Conservation (phyloP, 2,329 filamentous ascomycete species). For the Phyllosticta citrichinensis region DNA sequence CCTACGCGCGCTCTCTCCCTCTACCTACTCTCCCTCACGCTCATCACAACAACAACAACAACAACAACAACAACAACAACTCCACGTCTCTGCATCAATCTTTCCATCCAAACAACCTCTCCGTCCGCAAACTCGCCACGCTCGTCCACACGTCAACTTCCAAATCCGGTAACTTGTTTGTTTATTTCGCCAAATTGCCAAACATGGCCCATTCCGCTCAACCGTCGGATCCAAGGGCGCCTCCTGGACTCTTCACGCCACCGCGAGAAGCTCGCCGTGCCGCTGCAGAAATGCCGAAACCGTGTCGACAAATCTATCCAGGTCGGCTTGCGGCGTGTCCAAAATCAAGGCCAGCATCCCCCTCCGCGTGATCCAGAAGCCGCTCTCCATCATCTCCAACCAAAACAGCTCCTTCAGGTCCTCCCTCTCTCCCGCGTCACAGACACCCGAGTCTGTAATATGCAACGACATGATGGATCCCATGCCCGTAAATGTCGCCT, state of each 20-base stretch:
- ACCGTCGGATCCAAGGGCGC: not conserved
- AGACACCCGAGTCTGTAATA: conserved; percentile 22
- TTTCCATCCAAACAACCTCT: not conserved
- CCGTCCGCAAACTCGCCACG: not conserved
- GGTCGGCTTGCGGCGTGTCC: conserved; percentile 22
- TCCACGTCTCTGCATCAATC: not conserved
- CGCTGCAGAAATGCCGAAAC: conserved; percentile 17
- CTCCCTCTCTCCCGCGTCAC: conserved; percentile 20
- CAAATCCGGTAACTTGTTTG: not conserved
- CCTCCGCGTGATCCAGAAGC: conserved; percentile 26
- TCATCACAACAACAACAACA: not conserved
- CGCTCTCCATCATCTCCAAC: conserved; percentile 28
- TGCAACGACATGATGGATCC: conserved; percentile 29
- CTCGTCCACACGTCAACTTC: not conserved
- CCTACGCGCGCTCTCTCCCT: too few species aligned
- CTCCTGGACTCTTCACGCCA: not conserved
- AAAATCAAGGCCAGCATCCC: conserved; percentile 29
- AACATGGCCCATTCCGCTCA: not conserved
- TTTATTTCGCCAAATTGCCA: not conserved
- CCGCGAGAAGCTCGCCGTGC: conserved; percentile 13
- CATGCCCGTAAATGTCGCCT: conserved; percentile 27
- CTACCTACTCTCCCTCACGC: not conserved
- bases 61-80: not conserved
- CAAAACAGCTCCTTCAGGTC: conserved; percentile 26
- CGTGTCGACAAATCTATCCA: conserved; percentile 22